Conservation (phyloP, 441 rosid species). For the Corymbia citriodora region DNA sequence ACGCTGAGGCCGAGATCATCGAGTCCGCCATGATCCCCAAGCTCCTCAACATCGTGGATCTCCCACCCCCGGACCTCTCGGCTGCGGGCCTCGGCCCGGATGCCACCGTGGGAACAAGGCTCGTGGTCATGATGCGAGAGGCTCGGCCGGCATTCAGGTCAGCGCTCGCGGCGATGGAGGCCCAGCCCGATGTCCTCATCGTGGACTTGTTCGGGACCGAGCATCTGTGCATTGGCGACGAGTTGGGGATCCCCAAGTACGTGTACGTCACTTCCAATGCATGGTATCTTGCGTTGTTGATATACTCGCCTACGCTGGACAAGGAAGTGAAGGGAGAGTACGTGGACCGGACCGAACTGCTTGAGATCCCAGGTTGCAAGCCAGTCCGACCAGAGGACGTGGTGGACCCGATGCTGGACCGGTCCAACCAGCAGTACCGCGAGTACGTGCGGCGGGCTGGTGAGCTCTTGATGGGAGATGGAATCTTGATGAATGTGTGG, state of each 20-base stretch:
- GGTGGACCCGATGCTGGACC: slow-evolving; percentile 27
- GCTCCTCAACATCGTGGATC: neutral
- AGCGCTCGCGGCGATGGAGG: slow-evolving; percentile 11
- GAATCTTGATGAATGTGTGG: slow-evolving; percentile 38
- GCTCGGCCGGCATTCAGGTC: slow-evolving; percentile 19
- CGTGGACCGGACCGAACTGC: neutral
- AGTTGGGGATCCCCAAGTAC: slow-evolving; percentile 34
- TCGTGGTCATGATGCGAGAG: slow-evolving; percentile 21
- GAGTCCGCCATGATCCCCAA: neutral
- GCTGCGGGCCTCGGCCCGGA: neutral
- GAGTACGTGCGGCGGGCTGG: slow-evolving; percentile 16
- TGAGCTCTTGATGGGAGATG: slow-evolving; percentile 18
- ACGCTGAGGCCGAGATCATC: neutral
- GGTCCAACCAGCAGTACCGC: slow-evolving; percentile 13
- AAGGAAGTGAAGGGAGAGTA: neutral
- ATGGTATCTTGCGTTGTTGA: slow-evolving; percentile 39
- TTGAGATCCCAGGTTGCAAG: neutral
- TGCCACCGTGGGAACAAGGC: neutral
- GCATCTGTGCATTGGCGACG: slow-evolving; percentile 37
- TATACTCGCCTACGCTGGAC: slow-evolving; percentile 36
- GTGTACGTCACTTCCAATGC: slow-evolving; percentile 37
- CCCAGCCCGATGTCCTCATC: slow-evolving; percentile 15
- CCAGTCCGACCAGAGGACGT: neutral
- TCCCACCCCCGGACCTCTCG: neutral
- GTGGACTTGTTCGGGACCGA: slow-evolving; percentile 50